Evolutionary conservation across 2,329 filamentous ascomycete species (phyloP), one percentile per base, ranked within the genome.

Genomic region (Alternaria ethzedia): DNA sequence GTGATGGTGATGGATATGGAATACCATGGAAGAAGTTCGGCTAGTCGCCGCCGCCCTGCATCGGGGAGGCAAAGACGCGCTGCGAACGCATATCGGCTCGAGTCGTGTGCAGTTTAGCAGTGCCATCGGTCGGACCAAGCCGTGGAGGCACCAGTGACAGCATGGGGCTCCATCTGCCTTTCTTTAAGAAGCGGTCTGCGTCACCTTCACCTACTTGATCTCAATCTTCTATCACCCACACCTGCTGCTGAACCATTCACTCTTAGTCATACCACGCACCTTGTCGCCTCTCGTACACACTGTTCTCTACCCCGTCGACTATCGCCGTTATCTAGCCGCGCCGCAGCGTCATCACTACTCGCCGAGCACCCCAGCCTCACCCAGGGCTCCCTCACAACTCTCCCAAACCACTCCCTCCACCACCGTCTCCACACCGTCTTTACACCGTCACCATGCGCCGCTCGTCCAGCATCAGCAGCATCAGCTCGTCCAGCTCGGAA

Each of bases 401-500:
- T 28, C 26, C 43, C 25, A 43, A 10, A 41, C 41, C 55, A 65
- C 64, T 57, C 61, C 64, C 60, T 32, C 63, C 41, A 50, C 63
- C 63, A 36, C 65, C 65, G 62, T 65, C 63, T 64, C 63, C 57
- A 1, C 61, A 36, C 65, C 65, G 63, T 65, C 63, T 63, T 60
- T 57, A 45, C 59, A 44, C 61, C 65, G 49, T 70, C 66, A 73
- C 28, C 56, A 79, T 80, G 79, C 74, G 65, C 64, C 75, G 75
- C 67, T 69, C 77, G 52, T 67, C 74, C 79, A 77, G 79, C 71
- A 78, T 82, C 73, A 79, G 79, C 61, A 83, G 80, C 75, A 72
- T 81, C 72, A 79, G 78, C 72, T 81, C 81, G 32, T 69, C 75
- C 52, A 76, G 76, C 64, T 79, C 78, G 50, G 83, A 86, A 61